phyloP scores from a whole-genome alignment of 1,139 yeast genomes.

The Hemisphaericaspora subhashii region DNA sequence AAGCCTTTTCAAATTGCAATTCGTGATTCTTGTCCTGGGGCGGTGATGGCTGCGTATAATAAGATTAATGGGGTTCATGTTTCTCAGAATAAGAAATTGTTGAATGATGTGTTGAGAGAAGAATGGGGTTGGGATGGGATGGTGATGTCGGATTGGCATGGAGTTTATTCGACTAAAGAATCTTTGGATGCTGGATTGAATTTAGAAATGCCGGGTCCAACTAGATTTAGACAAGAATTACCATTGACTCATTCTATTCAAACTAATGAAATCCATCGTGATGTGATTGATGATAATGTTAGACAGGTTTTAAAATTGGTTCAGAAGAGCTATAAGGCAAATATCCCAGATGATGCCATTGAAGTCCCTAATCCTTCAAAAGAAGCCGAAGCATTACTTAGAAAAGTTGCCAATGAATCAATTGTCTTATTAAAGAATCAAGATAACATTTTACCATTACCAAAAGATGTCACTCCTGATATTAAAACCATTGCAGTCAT shows the following conservation, averaged over 20 bases:
- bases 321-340: slow-evolving; percentile 41
- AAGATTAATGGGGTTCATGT: slow-evolving; percentile 59
- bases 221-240: slow-evolving; percentile 43
- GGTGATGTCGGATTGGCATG: slow-evolving; percentile 65
- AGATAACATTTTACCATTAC: slow-evolving; percentile 39
- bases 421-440: slow-evolving; percentile 56
- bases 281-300: slow-evolving; percentile 44
- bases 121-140: slow-evolving; percentile 61
- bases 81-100: slow-evolving; percentile 43
- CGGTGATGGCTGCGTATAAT: slow-evolving; percentile 62
- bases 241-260: slow-evolving; percentile 40
- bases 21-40: slow-evolving; percentile 48
- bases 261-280: slow-evolving; percentile 29
- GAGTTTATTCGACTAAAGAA: slow-evolving; percentile 50
- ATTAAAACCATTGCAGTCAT: slow-evolving; percentile 32
- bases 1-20: slow-evolving; percentile 63
- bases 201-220: slow-evolving; percentile 65
- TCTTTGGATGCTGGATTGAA: slow-evolving; percentile 57
- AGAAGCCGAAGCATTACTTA: slow-evolving; percentile 42
- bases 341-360: slow-evolving; percentile 39
- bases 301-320: slow-evolving; percentile 46
- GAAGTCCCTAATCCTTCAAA: slow-evolving; percentile 44
- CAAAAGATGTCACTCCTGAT: slow-evolving; percentile 23
- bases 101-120: slow-evolving; percentile 45
- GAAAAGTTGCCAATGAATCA: slow-evolving; percentile 51